Percentiles rank a stretch among this genome's conserved stretches.
phyloP scores from a whole-genome alignment of 208 protist genomes.

The Trypanosoma congolense region DNA sequence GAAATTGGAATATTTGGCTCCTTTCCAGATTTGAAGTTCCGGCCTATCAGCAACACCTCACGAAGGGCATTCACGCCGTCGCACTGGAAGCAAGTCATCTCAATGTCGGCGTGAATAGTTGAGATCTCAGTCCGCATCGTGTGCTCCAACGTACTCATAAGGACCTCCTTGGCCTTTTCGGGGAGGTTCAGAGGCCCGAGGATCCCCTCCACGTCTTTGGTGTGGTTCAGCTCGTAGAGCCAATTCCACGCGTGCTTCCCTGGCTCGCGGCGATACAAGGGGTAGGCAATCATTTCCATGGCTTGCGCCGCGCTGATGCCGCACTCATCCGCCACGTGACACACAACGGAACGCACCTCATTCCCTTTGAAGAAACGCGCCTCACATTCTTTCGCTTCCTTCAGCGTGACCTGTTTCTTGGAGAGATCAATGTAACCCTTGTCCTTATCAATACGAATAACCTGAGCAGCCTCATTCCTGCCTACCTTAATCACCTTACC shows the following conservation, averaged over 20 bases:
- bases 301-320: slow-evolving; percentile 55
- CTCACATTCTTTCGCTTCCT: slow-evolving; percentile 94
- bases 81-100: slow-evolving; percentile 97
- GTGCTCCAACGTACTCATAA: slow-evolving; percentile 86
- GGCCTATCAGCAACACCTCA: slow-evolving; percentile 88
- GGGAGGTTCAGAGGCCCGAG: slow-evolving; percentile 62
- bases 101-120: slow-evolving; percentile 94
- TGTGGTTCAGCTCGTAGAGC: slow-evolving; percentile 73
- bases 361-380: slow-evolving; percentile 95
- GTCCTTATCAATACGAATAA: slow-evolving; percentile 98
- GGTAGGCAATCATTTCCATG: slow-evolving; percentile 95
- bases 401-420: slow-evolving; percentile 94
- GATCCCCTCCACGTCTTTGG: slow-evolving; percentile 59
- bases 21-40: slow-evolving; percentile 69
- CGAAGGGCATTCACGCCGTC: slow-evolving; percentile 98
- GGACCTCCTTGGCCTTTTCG: slow-evolving; percentile 47
- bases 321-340: slow-evolving; percentile 91
- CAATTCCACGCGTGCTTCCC: slow-evolving; percentile 79
- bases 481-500: slow-evolving; percentile 98
- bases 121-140: slow-evolving; percentile 65
- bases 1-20: slow-evolving; percentile 69
- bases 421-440: slow-evolving; percentile 99
- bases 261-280: slow-evolving; percentile 86
- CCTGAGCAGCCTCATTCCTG: slow-evolving; percentile 93
- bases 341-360: slow-evolving; percentile 94